Conservation (phyloP, 2,329 filamentous ascomycete genomes). For the Fusarium sp. region DNA sequence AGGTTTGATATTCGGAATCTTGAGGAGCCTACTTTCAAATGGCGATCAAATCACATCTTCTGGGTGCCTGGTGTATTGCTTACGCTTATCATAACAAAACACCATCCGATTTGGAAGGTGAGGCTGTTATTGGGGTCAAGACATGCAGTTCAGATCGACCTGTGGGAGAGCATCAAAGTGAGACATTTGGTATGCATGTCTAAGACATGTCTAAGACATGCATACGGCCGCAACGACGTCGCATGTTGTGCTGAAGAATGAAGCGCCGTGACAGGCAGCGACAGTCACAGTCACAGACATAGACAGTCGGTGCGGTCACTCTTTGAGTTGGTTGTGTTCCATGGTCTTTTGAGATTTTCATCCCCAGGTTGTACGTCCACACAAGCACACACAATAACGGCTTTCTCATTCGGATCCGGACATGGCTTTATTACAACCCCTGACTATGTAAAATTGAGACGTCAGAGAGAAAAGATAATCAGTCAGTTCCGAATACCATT, state of each 20-base stretch:
- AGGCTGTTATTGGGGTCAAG: conserved; percentile 38
- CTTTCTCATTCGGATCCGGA: background rate
- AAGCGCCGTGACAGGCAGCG: conserved; percentile 19
- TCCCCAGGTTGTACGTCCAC: conserved; percentile 15
- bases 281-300: conserved; percentile 6
- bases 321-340: background rate
- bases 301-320: background rate
- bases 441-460: conserved; percentile 13
- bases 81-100: conserved; percentile 21
- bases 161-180: conserved; percentile 52
- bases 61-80: conserved; percentile 11
- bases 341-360: conserved; percentile 1
- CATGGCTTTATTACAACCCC: conserved; percentile 16
- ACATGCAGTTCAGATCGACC: conserved; percentile 50
- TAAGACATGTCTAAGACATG: conserved; percentile 54
- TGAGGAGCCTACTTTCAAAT: background rate
- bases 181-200: conserved; percentile 56
- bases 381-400: background rate
- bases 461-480: conserved; percentile 31
- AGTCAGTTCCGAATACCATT: conserved; percentile 29
- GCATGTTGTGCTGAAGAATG: conserved; percentile 40
- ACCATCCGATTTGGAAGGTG: conserved; percentile 14
- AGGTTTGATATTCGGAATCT: background rate
- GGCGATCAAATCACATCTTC: background rate
- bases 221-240: conserved; percentile 45